phyloP scores from a whole-genome alignment of 1,284 basidiomycete species.

The Apiotrichum gracile region DNA sequence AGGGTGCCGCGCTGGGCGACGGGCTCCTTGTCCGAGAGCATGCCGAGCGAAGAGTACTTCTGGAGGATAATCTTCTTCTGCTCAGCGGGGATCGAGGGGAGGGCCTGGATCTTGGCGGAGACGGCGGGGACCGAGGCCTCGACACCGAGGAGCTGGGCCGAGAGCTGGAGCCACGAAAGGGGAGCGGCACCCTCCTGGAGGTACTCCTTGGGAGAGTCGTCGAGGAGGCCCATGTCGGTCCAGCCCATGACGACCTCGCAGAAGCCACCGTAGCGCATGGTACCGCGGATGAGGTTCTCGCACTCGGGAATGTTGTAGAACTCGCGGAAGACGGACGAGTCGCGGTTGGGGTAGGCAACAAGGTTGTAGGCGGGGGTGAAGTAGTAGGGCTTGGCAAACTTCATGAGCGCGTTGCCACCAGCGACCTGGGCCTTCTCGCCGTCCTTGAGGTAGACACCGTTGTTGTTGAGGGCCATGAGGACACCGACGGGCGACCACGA shows the following conservation, averaged over 20 bases:
- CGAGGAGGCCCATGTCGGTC: conserved; percentile 82
- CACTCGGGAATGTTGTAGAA: conserved; percentile 90
- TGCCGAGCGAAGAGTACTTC: conserved; percentile 87
- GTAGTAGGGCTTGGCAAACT: conserved; percentile 82
- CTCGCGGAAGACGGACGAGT: conserved; percentile 80
- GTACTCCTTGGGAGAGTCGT: conserved; percentile 71
- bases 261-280: conserved; percentile 95
- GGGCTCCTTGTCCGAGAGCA: conserved; percentile 67
- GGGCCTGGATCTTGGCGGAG: conserved; percentile 62
- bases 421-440: conserved; percentile 62
- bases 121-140: conserved; percentile 68
- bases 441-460: conserved; percentile 71
- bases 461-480: conserved; percentile 88
- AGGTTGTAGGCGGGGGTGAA: conserved; percentile 94
- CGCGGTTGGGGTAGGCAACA: conserved; percentile 95
- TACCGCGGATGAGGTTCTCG: conserved; percentile 86
- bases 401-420: conserved; percentile 68
- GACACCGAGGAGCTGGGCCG: conserved; percentile 70
- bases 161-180: conserved; percentile 76
- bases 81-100: conserved; percentile 66
- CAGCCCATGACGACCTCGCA: conserved; percentile 90
- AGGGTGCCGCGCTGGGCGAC: conserved; percentile 68
- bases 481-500: conserved; percentile 98
- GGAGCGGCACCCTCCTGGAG: conserved; percentile 55
- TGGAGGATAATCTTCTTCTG: conserved; percentile 74